phyloP scores from a whole-genome alignment of 202 grass and related monocot species.

The Eragrostis tef region DNA sequence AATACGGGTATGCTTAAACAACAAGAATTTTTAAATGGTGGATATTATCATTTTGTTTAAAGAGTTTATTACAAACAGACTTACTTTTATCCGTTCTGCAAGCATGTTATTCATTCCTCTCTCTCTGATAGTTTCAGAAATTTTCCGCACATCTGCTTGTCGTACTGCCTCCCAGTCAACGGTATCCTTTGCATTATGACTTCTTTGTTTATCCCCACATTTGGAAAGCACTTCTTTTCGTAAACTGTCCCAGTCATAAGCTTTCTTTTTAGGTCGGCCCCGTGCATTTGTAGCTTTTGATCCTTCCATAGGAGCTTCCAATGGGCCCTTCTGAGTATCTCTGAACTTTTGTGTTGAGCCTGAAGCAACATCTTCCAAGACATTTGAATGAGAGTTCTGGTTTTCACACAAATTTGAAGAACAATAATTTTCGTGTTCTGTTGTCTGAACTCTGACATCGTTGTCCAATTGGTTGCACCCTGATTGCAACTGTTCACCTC shows the following conservation, averaged over 20 bases:
- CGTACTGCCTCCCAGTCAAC: constrained; percentile 80
- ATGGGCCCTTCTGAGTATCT: constrained; percentile 38
- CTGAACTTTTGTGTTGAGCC: constrained; percentile 45
- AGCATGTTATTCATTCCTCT: constrained; percentile 93
- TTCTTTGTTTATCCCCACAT: constrained; percentile 51
- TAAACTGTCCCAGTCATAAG: constrained; percentile 82
- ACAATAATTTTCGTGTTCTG: constrained; percentile 37
- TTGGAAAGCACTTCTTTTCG: constrained; percentile 57
- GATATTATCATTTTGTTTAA: constrained; percentile 2
- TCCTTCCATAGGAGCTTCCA: constrained; percentile 44
- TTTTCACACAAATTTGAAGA: constrained; percentile 48
- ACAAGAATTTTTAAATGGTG: constrained; percentile 33
- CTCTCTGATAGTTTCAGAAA: constrained; percentile 75
- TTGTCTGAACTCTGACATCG: constrained; percentile 38
- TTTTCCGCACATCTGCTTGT: constrained; percentile 57
- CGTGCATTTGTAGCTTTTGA: constrained; percentile 55
- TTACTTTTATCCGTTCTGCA: constrained; percentile 82
- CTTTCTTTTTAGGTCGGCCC: constrained; percentile 53
- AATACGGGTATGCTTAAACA: constrained; percentile 18
- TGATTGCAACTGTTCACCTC: constrained; percentile 38
- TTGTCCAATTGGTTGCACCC: constrained; percentile 43
- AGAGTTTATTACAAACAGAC: constrained; percentile 30
- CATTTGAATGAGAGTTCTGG: constrained; percentile 41
- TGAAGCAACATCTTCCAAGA: constrained; percentile 50
- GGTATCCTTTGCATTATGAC: constrained; percentile 56